Conservation (phyloP, 192 early-diverging fungal genomes). For the Ambispora gerdemannii region DNA sequence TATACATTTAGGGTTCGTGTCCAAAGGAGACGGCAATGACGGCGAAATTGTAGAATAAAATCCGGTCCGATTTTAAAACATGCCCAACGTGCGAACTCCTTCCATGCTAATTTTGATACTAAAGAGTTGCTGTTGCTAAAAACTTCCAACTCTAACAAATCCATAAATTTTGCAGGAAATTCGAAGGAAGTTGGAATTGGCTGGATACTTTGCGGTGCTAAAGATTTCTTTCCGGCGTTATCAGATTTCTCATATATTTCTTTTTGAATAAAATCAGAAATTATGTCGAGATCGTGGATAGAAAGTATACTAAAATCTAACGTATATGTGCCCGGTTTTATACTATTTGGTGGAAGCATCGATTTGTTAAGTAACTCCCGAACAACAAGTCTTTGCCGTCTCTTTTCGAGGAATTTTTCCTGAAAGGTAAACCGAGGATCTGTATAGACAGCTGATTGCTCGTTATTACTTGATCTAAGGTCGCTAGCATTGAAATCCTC, state of each 20-base stretch:
- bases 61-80: neutral
- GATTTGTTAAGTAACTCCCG: neutral
- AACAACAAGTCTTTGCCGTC: neutral
- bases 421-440: neutral
- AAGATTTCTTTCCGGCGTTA: neutral
- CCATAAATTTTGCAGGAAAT: constrained; percentile 1
- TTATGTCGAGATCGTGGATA: constrained; percentile 2
- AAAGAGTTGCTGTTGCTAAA: neutral
- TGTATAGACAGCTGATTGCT: neutral
- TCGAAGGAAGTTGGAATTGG: constrained; percentile 5
- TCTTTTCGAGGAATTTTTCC: constrained; percentile 3
- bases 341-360: neutral
- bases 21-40: neutral
- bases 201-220: constrained; percentile 3
- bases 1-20: neutral
- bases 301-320: constrained; percentile 4
- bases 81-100: constrained; percentile 2
- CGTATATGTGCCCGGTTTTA: constrained; percentile 1
- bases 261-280: constrained; percentile 5
- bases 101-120: neutral
- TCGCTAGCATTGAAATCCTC: constrained; percentile 5
- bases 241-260: neutral
- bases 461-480: constrained; percentile 3
- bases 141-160: constrained; percentile 12
- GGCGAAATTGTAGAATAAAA: neutral